Percentiles rank a stretch among this genome's conserved stretches.
These are phyloP conservation scores for Eragrostis tef DNA, from an alignment of 202 grass and related monocot species.

Conservation along the genomic window DNA sequence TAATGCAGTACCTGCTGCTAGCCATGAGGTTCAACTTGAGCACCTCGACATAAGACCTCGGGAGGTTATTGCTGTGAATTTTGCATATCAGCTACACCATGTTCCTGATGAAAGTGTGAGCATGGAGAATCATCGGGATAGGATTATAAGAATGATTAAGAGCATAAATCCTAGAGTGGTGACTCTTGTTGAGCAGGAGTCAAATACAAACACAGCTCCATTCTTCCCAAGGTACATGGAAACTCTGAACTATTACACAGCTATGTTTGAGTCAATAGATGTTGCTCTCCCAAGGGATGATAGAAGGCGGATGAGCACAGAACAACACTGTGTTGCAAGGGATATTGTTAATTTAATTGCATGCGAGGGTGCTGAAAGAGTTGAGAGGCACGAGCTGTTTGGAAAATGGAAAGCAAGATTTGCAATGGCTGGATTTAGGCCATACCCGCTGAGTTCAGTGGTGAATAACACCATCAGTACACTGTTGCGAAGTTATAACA, in stretches of 20 bases:
- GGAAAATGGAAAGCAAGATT: conserved; percentile 93
- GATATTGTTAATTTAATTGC: conserved; percentile 93
- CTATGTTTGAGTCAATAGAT: conserved; percentile 89
- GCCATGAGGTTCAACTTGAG: conserved; percentile 67
- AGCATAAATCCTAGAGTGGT: conserved; percentile 76
- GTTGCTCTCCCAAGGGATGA: conserved; percentile 64
- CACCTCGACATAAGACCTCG: conserved; percentile 60
- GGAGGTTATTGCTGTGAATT: conserved; percentile 82
- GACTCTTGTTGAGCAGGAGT: conserved; percentile 80
- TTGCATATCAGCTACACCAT: conserved; percentile 91
- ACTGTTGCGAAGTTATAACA: conserved; percentile 65
- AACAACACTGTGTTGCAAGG: conserved; percentile 91
- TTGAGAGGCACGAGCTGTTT: conserved; percentile 82
- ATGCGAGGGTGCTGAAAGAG: conserved; percentile 79
- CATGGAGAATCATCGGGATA: conserved; percentile 80
- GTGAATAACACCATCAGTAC: conserved; percentile 81
- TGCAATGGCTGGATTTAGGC: conserved; percentile 80
- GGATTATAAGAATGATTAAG: conserved; percentile 82
- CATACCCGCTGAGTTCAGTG: conserved; percentile 67
- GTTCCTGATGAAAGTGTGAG: conserved; percentile 88
- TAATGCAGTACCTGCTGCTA: conserved; percentile 62
- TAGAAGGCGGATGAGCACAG: conserved; percentile 70
- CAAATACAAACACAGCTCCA: conserved; percentile 86
- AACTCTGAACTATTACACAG: conserved; percentile 72
- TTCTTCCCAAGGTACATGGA: conserved; percentile 83